phyloP scores from a whole-genome alignment of 1,284 basidiomycete genomes.

The Bjerkandera adusta region DNA sequence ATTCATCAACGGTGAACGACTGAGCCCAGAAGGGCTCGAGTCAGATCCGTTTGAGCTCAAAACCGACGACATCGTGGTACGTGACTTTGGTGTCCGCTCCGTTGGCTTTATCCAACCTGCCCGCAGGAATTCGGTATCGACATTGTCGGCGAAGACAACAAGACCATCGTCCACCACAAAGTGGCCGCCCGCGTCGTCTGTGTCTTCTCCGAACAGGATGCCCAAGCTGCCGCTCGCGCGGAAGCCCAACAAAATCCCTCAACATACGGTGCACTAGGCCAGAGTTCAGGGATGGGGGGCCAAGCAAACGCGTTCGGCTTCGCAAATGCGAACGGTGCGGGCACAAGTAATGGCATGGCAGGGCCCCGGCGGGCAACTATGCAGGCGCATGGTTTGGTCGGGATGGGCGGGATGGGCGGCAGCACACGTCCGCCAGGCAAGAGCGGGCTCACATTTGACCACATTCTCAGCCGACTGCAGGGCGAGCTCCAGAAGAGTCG shows the following conservation, averaged over 20 bases:
- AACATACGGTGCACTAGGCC: constrained; percentile 24
- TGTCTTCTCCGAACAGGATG: constrained; percentile 86
- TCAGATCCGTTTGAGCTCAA: constrained; percentile 94
- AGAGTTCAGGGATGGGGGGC: constrained; percentile 36
- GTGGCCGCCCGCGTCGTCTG: constrained; percentile 94
- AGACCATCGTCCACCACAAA: constrained; percentile 97
- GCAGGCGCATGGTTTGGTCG: constrained; percentile 57
- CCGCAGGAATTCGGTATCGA: constrained; percentile 96
- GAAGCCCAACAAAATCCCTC: constrained; percentile 53
- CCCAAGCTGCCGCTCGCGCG: constrained; percentile 61
- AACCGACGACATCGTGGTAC: constrained; percentile 86
- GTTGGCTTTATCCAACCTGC: not conserved
- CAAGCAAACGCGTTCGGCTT: constrained; percentile 39
- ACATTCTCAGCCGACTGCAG: constrained; percentile 78
- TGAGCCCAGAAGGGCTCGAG: constrained; percentile 89
- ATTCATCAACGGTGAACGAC: constrained; percentile 94
- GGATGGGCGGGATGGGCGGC: constrained; percentile 75
- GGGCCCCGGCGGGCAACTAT: constrained; percentile 48
- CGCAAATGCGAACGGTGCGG: constrained; percentile 31
- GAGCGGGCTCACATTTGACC: constrained; percentile 80
- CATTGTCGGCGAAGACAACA: constrained; percentile 98
- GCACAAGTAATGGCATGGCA: constrained; percentile 30
- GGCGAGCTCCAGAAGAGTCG: constrained; percentile 92
- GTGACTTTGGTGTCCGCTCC: constrained; percentile 28
- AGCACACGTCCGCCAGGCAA: constrained; percentile 69